Evolutionary conservation across 2,329 filamentous ascomycete species (phyloP).

Genomic region (Exophiala oligosperma): DNA sequence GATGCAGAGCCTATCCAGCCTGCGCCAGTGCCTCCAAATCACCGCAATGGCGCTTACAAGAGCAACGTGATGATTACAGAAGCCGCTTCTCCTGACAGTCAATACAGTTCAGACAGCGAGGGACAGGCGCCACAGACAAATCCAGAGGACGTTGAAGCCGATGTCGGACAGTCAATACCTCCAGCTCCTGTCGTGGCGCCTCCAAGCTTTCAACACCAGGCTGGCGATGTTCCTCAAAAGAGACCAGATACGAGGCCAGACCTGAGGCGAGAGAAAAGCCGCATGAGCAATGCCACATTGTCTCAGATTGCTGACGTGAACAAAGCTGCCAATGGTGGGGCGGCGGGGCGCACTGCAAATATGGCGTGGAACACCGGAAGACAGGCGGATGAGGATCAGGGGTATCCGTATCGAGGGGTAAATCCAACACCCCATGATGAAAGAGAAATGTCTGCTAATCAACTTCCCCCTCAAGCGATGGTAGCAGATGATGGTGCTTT

Average conservation of each 20-base stretch:
- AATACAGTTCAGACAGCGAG: slow-evolving; percentile 44
- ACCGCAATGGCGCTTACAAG: slow-evolving; percentile 30
- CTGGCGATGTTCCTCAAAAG: slow-evolving; percentile 67
- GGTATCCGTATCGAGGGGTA: slow-evolving; percentile 40
- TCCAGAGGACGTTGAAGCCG: slow-evolving; percentile 35
- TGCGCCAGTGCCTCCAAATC: slow-evolving; percentile 38
- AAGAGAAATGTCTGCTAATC: slow-evolving; percentile 27
- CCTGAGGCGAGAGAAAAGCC: slow-evolving; percentile 75
- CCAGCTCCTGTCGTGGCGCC: slow-evolving; percentile 77
- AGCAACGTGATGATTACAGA: slow-evolving; percentile 22
- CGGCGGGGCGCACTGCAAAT: slow-evolving; percentile 41
- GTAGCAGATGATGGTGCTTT: slow-evolving; percentile 31
- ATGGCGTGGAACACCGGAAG: slow-evolving; percentile 40
- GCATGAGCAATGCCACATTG: slow-evolving; percentile 79
- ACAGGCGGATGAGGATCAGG: slow-evolving; percentile 35
- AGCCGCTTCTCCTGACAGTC: slow-evolving; percentile 31
- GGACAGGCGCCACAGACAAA: slow-evolving; percentile 25
- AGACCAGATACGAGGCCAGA: slow-evolving; percentile 75
- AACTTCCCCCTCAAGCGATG: slow-evolving; percentile 24
- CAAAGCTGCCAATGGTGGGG: slow-evolving; percentile 37
- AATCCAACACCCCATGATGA: slow-evolving; percentile 32
- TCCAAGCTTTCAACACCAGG: slow-evolving; percentile 75
- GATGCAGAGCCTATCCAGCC: slow-evolving; percentile 20
- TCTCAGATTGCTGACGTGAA: slow-evolving; percentile 74
- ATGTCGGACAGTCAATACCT: slow-evolving; percentile 53